Evolutionary conservation across 2,329 filamentous ascomycete species (phyloP).

Genomic region (Talaromyces islandicus): DNA sequence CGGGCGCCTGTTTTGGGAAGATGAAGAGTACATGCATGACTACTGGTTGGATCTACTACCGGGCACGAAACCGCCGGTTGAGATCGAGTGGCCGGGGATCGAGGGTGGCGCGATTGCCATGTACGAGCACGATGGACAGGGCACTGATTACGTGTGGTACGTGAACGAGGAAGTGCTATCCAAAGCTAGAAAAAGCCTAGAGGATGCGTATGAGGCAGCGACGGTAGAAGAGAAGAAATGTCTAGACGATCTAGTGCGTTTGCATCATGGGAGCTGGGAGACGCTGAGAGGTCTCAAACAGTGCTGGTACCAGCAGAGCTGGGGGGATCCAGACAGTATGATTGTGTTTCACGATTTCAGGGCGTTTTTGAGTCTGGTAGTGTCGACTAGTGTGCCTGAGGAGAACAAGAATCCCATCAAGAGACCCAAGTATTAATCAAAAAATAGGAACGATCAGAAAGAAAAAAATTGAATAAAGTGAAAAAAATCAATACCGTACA

Average conservation of each 20-base stretch:
- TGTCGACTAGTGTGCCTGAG: constrained; percentile 5
- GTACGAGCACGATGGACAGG: constrained; percentile 4
- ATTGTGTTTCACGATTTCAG: constrained; percentile 3
- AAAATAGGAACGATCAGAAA: too few relatives aligned
- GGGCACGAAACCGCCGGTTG: not conserved
- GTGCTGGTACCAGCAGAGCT: constrained; percentile 7
- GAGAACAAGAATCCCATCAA: constrained; percentile 6
- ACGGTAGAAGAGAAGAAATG: not conserved
- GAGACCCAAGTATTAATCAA: not conserved
- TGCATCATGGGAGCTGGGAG: constrained; percentile 5
- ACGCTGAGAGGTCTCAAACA: not conserved
- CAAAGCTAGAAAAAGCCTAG: not conserved
- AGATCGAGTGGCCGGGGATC: not conserved
- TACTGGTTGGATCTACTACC: constrained; percentile 3
- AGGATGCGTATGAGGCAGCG: not conserved
- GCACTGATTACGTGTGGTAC: constrained; percentile 5
- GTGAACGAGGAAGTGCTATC: not conserved
- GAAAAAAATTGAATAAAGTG: not conserved
- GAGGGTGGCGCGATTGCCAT: not conserved
- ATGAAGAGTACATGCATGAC: not conserved
- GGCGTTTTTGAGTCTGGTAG: constrained; percentile 3
- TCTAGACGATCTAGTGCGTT: not conserved
- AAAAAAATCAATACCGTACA: not conserved
- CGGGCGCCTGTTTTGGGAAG: not conserved
- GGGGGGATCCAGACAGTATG: not conserved